Base-by-base conservation (phyloP, 1,284 basidiomycete genomes). In the Coniferiporia sulphurascens region DNA sequence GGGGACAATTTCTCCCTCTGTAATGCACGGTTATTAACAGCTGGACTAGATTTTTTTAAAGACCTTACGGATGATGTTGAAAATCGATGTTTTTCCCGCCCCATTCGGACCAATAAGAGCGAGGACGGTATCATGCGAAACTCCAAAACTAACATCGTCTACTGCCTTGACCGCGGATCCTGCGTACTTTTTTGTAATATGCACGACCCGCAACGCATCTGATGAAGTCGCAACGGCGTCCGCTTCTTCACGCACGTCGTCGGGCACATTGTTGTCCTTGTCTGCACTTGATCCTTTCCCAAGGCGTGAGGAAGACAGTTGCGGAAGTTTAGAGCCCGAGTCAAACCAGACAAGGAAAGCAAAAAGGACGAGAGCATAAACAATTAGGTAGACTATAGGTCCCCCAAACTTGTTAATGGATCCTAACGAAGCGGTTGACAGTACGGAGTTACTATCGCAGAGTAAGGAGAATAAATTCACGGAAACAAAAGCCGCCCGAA, bases 61-160 rank as follows among this genome's bases (percentile, higher is more conserved):
- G 53, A 56, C 76, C 85, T 62, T 65, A 85, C 86, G 82, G 62
- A 89, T 89, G 68, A 89, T 80, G 63, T 88, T 85, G 70, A 89
- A 88, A 0, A 84, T 86, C 0, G 90, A 91, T 3, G 87, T 91
- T 72, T 92, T 92, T 0, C 86, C 87, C 2, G 89, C 90, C 1
- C 90, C 90, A 63, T 92, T 93, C 0, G 89, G 89, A 3, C 90
- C 91, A 15, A 92, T 76, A 63, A 93, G 71, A 3, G 86, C 86
- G 63, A 91, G 89, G 1, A 87, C 79, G 1, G 84, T 85, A 49
- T 88, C 79, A 17, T 71, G 71, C 0, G 80, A 73, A 10, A 92
- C 85, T 0, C 83, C 85, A 65, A 92, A 84, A 60, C 81, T 86
- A 45, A 91, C 84, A 63, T 89, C 79, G 66, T 91, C 84, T 0